Evolutionary conservation across 2,329 filamentous ascomycete species (phyloP).

Genomic region (Penicillium sp.): DNA sequence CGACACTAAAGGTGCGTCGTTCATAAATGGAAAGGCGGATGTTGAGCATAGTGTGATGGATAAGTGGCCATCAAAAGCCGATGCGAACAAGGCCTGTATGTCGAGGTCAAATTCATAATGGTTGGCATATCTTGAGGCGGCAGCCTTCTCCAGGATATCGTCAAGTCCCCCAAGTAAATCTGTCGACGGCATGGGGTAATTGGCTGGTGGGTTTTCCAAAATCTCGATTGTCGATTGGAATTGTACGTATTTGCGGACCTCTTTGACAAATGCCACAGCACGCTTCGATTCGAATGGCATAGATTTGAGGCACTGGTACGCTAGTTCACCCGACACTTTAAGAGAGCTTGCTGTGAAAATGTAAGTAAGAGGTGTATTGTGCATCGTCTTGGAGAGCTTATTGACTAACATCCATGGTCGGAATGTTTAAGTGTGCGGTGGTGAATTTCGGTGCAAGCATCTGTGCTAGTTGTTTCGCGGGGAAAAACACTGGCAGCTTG

Average conservation of each 20-base stretch:
- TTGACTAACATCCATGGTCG: background rate
- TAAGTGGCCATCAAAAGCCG: constrained; percentile 65
- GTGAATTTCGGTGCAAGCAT: background rate
- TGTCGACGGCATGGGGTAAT: constrained; percentile 53
- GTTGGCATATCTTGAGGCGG: constrained; percentile 48
- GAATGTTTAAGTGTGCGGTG: background rate
- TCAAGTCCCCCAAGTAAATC: constrained; percentile 53
- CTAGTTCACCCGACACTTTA: constrained; percentile 4
- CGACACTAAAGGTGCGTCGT: constrained; percentile 54
- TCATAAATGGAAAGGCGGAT: constrained; percentile 48
- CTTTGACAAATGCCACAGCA: constrained; percentile 10
- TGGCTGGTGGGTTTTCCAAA: constrained; percentile 54
- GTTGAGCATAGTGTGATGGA: constrained; percentile 21
- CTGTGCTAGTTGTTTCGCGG: background rate
- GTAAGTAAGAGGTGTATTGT: too few relatives aligned
- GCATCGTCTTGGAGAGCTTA: too few relatives aligned
- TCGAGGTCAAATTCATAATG: constrained; percentile 59
- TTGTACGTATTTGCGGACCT: constrained; percentile 38
- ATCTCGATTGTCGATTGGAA: constrained; percentile 53
- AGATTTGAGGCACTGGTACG: constrained; percentile 10
- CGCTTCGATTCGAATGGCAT: constrained; percentile 18
- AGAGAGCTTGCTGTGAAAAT: too few relatives aligned
- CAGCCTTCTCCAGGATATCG: constrained; percentile 49
- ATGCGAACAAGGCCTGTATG: constrained; percentile 56
- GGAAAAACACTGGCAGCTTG: background rate